Percentiles rank a stretch among this genome's conserved stretches.
phyloP scores from a whole-genome alignment of 225 moss, liverwort and hornwort genomes.

The Antitrichia curtipendula region DNA sequence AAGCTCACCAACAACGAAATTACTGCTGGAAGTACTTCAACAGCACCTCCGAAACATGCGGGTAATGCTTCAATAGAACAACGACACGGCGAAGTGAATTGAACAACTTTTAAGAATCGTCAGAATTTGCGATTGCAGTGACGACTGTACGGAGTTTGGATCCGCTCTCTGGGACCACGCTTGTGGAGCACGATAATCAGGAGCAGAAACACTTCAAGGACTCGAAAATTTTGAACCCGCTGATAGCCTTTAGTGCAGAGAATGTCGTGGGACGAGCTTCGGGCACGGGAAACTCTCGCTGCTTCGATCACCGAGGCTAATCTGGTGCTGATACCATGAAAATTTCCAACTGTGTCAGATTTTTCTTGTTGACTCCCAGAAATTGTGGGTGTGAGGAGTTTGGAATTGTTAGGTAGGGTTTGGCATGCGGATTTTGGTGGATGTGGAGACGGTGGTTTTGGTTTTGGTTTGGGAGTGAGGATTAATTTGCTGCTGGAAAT shows the following conservation, averaged over 20 bases:
- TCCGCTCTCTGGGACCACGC: conserved; percentile 1
- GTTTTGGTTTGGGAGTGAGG: neutral
- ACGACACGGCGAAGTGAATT: conserved; percentile 12
- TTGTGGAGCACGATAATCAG: neutral
- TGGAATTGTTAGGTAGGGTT: neutral
- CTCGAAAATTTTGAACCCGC: neutral
- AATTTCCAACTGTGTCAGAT: neutral
- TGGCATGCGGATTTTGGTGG: neutral
- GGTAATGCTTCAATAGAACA: neutral
- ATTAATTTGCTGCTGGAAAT: neutral
- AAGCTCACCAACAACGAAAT: neutral
- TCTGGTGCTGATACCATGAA: neutral
- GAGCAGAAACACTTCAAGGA: no score
- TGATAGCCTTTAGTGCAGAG: neutral
- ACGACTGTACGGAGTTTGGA: neutral
- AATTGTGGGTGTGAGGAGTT: neutral
- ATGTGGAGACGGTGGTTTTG: neutral
- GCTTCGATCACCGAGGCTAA: neutral
- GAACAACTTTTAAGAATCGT: neutral
- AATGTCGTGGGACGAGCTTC: neutral
- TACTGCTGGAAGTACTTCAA: neutral
- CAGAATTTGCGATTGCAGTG: neutral
- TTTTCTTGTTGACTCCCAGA: neutral
- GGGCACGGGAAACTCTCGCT: neutral
- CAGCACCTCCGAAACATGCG: neutral